Evolutionary conservation across 306 rosid genomes (phyloP).

Genomic region (Prunus fruticosa): DNA sequence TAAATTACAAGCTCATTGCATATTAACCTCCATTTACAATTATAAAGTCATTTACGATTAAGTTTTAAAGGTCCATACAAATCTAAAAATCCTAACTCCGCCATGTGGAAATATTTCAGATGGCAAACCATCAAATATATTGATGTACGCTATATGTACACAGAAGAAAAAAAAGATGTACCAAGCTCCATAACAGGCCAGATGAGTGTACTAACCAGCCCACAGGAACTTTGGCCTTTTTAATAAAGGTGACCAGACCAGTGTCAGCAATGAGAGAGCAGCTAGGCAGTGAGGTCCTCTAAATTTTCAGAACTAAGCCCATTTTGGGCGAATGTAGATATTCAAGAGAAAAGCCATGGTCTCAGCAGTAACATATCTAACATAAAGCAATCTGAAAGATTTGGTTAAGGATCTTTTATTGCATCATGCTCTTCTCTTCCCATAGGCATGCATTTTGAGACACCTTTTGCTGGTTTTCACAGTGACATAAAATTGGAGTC

Average conservation of each 20-base stretch:
- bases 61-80: no score
- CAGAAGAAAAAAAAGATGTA: no score
- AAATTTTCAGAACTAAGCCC: not conserved
- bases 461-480: not conserved
- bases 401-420: not conserved
- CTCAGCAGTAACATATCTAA: not conserved
- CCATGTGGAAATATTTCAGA: not conserved
- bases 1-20: no score
- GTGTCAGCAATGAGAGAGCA: not conserved
- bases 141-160: not conserved
- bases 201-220: not conserved
- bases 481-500: not conserved
- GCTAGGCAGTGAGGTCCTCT: conserved; percentile 2
- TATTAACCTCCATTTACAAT: no score
- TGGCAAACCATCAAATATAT: not conserved
- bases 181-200: not conserved
- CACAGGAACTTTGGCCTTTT: not conserved
- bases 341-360: not conserved
- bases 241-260: conserved; percentile 6
- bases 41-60: no score
- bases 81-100: no score
- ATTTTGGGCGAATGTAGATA: not conserved
- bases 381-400: not conserved
- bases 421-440: not conserved
- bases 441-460: not conserved